Conservation (phyloP, 2,329 filamentous ascomycete genomes). For the Camillea tinctor region DNA sequence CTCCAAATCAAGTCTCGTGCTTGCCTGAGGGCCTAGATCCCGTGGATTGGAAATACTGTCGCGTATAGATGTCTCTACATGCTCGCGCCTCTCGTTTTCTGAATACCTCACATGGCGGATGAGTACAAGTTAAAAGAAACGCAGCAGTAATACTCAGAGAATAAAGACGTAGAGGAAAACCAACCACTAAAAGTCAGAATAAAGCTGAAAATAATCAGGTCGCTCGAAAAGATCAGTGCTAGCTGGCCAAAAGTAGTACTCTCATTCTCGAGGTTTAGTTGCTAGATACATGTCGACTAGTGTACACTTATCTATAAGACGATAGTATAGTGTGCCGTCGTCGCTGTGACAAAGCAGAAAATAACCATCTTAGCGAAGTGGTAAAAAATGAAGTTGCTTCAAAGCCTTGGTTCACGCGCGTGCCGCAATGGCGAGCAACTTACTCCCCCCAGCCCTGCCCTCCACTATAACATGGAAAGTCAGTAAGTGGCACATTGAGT, state of each 20-base stretch:
- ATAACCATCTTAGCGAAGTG: slow-evolving; percentile 26
- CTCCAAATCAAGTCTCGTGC: slow-evolving; percentile 8
- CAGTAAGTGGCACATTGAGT: too few species aligned
- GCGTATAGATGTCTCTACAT: slow-evolving; percentile 14
- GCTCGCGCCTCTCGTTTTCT: slow-evolving; percentile 12
- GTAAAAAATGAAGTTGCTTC: slow-evolving; percentile 22
- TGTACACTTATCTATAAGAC: slow-evolving; percentile 29
- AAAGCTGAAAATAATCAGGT: slow-evolving; percentile 33
- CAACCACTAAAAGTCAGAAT: slow-evolving; percentile 30
- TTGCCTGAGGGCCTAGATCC: slow-evolving; percentile 12
- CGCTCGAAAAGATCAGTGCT: slow-evolving; percentile 34
- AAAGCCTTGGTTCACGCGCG: too few species aligned
- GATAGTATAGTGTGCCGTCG: slow-evolving; percentile 27
- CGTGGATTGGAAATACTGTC: slow-evolving; percentile 7
- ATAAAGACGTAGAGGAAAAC: slow-evolving; percentile 1
- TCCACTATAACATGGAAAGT: too few species aligned
- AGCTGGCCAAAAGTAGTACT: slow-evolving; percentile 35
- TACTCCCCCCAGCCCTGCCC: slow-evolving; percentile 6
- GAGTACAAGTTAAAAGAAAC: not conserved
- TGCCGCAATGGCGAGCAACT: slow-evolving; percentile 6
- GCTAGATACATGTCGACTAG: slow-evolving; percentile 24
- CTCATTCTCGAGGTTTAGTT: slow-evolving; percentile 32
- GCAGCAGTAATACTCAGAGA: too few species aligned
- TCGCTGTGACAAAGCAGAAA: slow-evolving; percentile 18
- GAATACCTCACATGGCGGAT: slow-evolving; percentile 21